phyloP scores from a whole-genome alignment of 768 basidiomycete species.

The Lactarius akahatsu region DNA sequence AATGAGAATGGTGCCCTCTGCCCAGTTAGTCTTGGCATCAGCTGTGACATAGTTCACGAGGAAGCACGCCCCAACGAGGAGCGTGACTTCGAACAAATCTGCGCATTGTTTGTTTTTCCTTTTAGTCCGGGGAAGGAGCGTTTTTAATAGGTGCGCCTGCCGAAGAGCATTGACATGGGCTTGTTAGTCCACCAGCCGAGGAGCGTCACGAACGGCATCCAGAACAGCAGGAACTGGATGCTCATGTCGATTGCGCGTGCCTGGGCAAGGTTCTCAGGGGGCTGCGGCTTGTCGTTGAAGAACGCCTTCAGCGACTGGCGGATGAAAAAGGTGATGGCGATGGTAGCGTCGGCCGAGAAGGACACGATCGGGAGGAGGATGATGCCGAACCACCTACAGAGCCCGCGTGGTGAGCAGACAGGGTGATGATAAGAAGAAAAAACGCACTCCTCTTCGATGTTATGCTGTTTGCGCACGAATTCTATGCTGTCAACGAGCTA shows the following conservation, averaged over 20 bases:
- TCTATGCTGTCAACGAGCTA: conserved; percentile 68
- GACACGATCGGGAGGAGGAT: conserved; percentile 71
- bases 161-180: conserved; percentile 66
- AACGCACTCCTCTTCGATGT: conserved; percentile 54
- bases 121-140: neutral
- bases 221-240: conserved; percentile 76
- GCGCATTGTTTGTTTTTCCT: neutral
- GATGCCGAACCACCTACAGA: conserved; percentile 65
- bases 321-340: conserved; percentile 58
- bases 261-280: conserved; percentile 59
- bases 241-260: conserved; percentile 72
- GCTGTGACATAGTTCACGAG: conserved; percentile 79
- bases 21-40: conserved; percentile 79
- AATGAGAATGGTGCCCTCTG: conserved; percentile 67
- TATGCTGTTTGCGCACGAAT: conserved; percentile 43
- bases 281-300: conserved; percentile 38
- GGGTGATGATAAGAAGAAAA: neutral
- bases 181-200: conserved; percentile 65
- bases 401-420: neutral
- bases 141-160: conserved; percentile 41
- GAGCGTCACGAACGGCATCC: conserved; percentile 72
- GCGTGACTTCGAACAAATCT: conserved; percentile 70
- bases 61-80: conserved; percentile 67
- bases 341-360: conserved; percentile 66
- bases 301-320: conserved; percentile 44